These are phyloP conservation scores for Apiospora malaysiana DNA, from an alignment of 2,329 filamentous ascomycete genomes.

Conservation along the genomic window DNA sequence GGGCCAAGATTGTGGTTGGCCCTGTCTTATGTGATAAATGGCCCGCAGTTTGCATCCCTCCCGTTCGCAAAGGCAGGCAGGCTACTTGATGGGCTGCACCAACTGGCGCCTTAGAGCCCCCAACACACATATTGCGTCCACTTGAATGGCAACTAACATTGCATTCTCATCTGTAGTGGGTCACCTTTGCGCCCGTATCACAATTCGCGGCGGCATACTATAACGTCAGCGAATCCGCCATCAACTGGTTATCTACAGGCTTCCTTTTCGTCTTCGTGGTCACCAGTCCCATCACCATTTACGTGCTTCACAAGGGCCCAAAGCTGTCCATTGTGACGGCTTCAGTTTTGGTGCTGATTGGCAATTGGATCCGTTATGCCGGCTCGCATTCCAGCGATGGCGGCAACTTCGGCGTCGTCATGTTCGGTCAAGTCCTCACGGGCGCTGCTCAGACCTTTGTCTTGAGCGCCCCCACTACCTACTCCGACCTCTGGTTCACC, in stretches of 20 bases:
- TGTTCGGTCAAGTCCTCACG: conserved; percentile 91
- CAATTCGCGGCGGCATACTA: conserved; percentile 78
- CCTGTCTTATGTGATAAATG: neutral
- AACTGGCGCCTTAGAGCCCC: neutral
- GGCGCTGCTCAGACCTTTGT: conserved; percentile 93
- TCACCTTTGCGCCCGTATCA: conserved; percentile 88
- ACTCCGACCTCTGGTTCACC: conserved; percentile 95
- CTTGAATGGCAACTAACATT: neutral
- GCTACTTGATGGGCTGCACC: neutral
- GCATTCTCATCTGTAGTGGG: conserved; percentile 65
- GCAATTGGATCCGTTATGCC: conserved; percentile 91
- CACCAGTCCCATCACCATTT: conserved; percentile 75
- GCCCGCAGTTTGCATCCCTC: neutral
- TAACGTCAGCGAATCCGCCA: conserved; percentile 70
- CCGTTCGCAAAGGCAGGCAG: neutral
- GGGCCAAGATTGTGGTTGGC: neutral
- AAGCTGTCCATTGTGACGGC: conserved; percentile 77
- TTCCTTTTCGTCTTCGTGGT: conserved; percentile 86
- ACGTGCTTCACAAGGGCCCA: conserved; percentile 79
- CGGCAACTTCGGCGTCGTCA: conserved; percentile 75
- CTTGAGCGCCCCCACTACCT: conserved; percentile 84
- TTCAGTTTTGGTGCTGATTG: conserved; percentile 74
- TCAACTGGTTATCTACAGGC: conserved; percentile 92
- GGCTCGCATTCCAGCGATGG: conserved; percentile 61
- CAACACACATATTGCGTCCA: neutral